These are phyloP conservation scores for Zygosaccharomyces lentus DNA, from an alignment of 805 yeast genomes.

Conservation along the genomic window DNA sequence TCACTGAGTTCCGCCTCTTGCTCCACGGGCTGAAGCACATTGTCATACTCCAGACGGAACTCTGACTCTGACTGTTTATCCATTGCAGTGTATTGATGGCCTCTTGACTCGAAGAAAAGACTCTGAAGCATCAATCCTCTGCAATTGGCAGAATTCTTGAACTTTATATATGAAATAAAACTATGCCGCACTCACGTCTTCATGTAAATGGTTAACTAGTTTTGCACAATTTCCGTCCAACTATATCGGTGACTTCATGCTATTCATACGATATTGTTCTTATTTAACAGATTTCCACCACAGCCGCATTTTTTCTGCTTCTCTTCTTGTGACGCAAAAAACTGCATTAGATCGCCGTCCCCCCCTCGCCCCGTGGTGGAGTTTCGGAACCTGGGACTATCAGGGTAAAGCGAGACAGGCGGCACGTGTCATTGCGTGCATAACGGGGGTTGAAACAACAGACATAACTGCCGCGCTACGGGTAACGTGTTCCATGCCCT, in stretches of 20 bases:
- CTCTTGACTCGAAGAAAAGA: neutral
- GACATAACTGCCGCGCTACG: too few species aligned
- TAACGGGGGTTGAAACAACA: too few species aligned
- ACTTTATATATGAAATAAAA: too few species aligned
- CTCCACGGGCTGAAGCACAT: neutral
- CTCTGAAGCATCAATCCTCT: neutral
- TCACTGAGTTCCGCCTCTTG: constrained; percentile 1
- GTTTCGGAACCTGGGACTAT: too few species aligned
- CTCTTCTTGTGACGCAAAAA: neutral
- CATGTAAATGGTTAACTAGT: neutral
- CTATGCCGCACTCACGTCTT: neutral
- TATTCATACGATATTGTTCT: neutral
- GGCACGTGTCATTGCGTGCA: too few species aligned
- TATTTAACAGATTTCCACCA: neutral
- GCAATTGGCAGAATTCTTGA: neutral
- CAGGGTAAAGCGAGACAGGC: too few species aligned
- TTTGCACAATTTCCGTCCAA: neutral
- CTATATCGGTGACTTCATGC: neutral
- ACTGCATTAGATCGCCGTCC: too few species aligned
- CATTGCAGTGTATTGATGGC: neutral
- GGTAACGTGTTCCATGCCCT: too few species aligned
- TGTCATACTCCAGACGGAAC: neutral
- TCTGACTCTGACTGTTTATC: constrained; percentile 1
- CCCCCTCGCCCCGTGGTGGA: neutral
- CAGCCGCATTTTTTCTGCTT: neutral